Evolutionary conservation across 257 asterid species (phyloP).

Genomic region (Nicotiana attenuata): DNA sequence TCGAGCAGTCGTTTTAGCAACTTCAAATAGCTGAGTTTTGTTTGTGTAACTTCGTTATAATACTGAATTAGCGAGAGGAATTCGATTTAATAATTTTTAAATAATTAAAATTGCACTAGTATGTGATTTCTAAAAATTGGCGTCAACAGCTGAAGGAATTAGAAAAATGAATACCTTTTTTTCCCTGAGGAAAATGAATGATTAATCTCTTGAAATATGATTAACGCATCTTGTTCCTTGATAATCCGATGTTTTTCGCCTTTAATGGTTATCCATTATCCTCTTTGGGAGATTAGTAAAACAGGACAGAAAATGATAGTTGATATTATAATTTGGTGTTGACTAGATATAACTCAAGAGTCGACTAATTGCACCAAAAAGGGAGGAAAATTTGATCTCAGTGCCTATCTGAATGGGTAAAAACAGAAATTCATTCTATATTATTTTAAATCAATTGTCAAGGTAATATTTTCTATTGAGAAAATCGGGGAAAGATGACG

Average conservation of each 20-base stretch:
- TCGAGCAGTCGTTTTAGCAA: not conserved
- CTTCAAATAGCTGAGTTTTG: not conserved
- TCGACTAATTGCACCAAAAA: not conserved
- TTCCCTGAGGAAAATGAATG: not conserved
- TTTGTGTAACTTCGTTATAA: not conserved
- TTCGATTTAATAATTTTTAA: not conserved
- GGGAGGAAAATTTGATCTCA: not conserved
- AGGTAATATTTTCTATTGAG: not conserved
- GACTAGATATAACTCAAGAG: not conserved
- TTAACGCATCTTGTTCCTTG: not conserved
- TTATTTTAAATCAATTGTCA: not conserved
- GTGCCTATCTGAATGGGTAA: not conserved
- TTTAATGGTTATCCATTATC: not conserved
- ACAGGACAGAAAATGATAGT: not conserved
- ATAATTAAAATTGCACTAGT: not conserved
- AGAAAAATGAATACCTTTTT: not conserved
- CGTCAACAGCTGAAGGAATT: not conserved
- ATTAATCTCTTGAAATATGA: not conserved
- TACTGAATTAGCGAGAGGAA: not conserved
- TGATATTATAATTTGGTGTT: not conserved
- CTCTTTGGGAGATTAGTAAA: not conserved
- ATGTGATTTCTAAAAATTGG: not conserved
- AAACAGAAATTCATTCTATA: not conserved
- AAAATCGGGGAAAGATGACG: not conserved
- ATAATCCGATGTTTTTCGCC: not conserved